Conservation (phyloP, 2,329 filamentous ascomycete genomes). For the Ophiostoma sp. region DNA sequence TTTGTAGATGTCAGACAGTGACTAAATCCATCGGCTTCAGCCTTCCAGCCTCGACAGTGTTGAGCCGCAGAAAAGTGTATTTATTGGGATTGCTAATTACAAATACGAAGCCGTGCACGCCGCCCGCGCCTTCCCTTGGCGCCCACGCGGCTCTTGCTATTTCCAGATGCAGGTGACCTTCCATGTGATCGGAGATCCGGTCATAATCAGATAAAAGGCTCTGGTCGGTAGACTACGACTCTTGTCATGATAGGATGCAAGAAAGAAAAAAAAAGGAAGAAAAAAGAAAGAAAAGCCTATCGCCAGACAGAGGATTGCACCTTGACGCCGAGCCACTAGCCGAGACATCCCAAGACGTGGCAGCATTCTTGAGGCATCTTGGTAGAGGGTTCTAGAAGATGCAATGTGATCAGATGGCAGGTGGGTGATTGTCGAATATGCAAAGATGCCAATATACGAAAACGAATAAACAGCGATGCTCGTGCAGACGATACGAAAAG, state of each 20-base stretch:
- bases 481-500: not conserved
- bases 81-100: not conserved
- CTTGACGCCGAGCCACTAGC: slow-evolving; percentile 17
- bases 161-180: not conserved
- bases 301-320: not conserved
- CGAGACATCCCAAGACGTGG: slow-evolving; percentile 15
- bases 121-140: not conserved
- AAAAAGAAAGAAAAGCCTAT: not conserved
- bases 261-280: not conserved
- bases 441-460: not conserved
- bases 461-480: not conserved
- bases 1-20: not conserved
- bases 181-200: not conserved
- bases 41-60: not conserved
- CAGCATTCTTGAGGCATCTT: slow-evolving; percentile 13
- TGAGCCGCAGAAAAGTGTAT: not conserved
- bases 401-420: not conserved
- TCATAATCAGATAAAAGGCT: too few relatives aligned
- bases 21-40: not conserved
- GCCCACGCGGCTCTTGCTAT: not conserved
- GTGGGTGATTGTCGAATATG: not conserved
- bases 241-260: not conserved
- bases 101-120: slow-evolving; percentile 1
- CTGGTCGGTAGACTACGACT: not conserved
- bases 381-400: slow-evolving; percentile 19